These are phyloP conservation scores for Mycena rosella DNA, from an alignment of 768 basidiomycete species.

Conservation along the genomic window DNA sequence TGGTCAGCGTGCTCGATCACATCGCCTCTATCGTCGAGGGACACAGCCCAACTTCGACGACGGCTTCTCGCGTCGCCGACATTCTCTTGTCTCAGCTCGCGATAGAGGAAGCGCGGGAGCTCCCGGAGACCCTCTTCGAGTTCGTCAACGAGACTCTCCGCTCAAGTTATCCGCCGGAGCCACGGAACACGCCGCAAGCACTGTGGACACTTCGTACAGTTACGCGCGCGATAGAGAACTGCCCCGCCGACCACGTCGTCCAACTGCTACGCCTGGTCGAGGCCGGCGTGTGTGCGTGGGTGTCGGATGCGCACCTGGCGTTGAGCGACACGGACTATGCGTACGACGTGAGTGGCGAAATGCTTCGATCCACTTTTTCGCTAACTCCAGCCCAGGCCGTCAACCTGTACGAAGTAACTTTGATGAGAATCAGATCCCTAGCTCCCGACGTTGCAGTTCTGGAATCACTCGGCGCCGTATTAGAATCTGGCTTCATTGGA, in stretches of 20 bases:
- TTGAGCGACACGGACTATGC: slow-evolving; percentile 68
- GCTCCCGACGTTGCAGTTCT: slow-evolving; percentile 57
- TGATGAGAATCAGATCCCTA: slow-evolving; percentile 65
- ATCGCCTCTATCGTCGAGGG: slow-evolving; percentile 64
- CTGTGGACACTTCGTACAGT: slow-evolving; percentile 75
- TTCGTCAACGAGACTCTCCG: slow-evolving; percentile 72
- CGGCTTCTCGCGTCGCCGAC: slow-evolving; percentile 71
- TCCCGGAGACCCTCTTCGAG: slow-evolving; percentile 68
- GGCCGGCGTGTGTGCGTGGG: slow-evolving; percentile 71
- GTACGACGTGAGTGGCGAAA: slow-evolving; percentile 62
- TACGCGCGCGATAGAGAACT: slow-evolving; percentile 64
- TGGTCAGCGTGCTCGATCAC: slow-evolving; percentile 64
- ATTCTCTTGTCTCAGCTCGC: slow-evolving; percentile 68
- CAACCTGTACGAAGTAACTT: slow-evolving; percentile 71
- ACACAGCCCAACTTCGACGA: slow-evolving; percentile 52
- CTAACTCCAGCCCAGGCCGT: slow-evolving; percentile 60
- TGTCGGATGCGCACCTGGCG: slow-evolving; percentile 67
- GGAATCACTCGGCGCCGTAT: slow-evolving; percentile 59
- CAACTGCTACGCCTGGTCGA: slow-evolving; percentile 62
- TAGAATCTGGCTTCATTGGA: slow-evolving; percentile 71
- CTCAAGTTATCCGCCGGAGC: slow-evolving; percentile 75
- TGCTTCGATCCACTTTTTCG: slow-evolving; percentile 1
- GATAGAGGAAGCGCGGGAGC: slow-evolving; percentile 60
- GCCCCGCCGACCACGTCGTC: slow-evolving; percentile 62
- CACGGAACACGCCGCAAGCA: slow-evolving; percentile 63